Conservation (phyloP, 768 basidiomycete species). For the Tubosaeta brunneosetosa region DNA sequence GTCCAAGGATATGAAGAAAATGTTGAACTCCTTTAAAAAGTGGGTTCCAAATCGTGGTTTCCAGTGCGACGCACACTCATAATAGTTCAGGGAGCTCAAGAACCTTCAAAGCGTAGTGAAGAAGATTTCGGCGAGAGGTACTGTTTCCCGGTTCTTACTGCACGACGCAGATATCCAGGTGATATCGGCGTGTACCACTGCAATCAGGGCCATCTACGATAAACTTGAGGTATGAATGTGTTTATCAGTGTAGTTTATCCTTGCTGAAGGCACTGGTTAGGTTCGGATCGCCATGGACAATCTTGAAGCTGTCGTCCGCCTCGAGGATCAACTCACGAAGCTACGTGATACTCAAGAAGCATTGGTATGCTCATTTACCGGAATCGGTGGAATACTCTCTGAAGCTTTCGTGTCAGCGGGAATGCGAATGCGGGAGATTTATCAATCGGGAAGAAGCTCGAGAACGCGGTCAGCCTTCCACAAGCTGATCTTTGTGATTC, state of each 20-base stretch:
- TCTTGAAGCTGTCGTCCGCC: slow-evolving; percentile 1
- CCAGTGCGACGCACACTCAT: not conserved
- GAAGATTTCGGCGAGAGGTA: slow-evolving; percentile 1
- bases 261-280: slow-evolving; percentile 1
- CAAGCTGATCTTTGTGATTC: not conserved
- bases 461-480: not conserved
- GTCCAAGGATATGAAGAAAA: slow-evolving; percentile 2
- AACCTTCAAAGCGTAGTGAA: slow-evolving; percentile 6
- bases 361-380: not conserved
- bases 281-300: slow-evolving; percentile 11
- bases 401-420: not conserved
- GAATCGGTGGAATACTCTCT: not conserved
- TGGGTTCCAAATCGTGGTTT: not conserved
- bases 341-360: not conserved
- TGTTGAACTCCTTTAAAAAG: slow-evolving; percentile 3
- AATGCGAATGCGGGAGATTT: slow-evolving; percentile 4
- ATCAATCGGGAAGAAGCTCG: not conserved
- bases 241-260: not conserved
- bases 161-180: slow-evolving; percentile 8
- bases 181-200: slow-evolving; percentile 6
- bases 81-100: slow-evolving; percentile 4
- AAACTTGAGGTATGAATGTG: slow-evolving; percentile 4
- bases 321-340: slow-evolving; percentile 7
- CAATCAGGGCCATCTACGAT: slow-evolving; percentile 7
- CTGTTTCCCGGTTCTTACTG: slow-evolving; percentile 6